These are phyloP conservation scores for Lotmaria passim DNA, from an alignment of 208 protist genomes.

Conservation along the genomic window DNA sequence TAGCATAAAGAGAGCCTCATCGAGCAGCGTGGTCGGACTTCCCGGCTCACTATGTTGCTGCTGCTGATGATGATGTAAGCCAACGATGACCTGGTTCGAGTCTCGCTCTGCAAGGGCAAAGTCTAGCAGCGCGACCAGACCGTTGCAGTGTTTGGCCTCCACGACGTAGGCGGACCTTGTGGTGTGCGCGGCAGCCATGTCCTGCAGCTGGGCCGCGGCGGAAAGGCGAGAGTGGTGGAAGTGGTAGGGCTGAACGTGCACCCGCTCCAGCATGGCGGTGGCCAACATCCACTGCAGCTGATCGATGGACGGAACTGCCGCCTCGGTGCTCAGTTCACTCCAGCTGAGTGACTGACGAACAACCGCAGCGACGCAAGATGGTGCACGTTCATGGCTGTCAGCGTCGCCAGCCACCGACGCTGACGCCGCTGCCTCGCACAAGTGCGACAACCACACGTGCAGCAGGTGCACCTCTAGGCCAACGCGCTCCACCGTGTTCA, in stretches of 20 bases:
- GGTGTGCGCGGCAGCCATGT: not conserved
- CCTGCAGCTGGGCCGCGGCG: not conserved
- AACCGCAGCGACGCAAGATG: conserved; percentile 12
- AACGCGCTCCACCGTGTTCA: conserved; percentile 34
- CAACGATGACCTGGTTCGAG: not conserved
- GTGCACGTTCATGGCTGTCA: not conserved
- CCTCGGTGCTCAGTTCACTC: not conserved
- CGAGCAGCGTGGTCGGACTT: not conserved
- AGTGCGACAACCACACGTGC: conserved; percentile 22
- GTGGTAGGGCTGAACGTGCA: conserved; percentile 25
- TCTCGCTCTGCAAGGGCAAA: conserved; percentile 25
- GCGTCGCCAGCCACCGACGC: not conserved
- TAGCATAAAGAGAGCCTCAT: conserved; percentile 19
- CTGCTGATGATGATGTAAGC: not conserved
- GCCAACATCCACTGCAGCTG: conserved; percentile 29
- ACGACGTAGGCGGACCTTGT: conserved; percentile 4
- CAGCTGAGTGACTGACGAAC: conserved; percentile 17
- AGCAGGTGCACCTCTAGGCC: conserved; percentile 37
- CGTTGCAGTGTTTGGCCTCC: conserved; percentile 17
- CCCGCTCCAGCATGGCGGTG: conserved; percentile 26
- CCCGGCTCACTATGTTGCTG: not conserved
- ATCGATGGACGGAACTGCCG: not conserved
- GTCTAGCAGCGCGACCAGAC: conserved; percentile 23
- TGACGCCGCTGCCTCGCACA: conserved; percentile 13
- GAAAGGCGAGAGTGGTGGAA: conserved; percentile 17